A percentile compares a stretch with the other conserved stretches of the same genome.
phyloP scores from a whole-genome alignment of 805 yeast genomes.

The Ogataea trehaloabstinens region DNA sequence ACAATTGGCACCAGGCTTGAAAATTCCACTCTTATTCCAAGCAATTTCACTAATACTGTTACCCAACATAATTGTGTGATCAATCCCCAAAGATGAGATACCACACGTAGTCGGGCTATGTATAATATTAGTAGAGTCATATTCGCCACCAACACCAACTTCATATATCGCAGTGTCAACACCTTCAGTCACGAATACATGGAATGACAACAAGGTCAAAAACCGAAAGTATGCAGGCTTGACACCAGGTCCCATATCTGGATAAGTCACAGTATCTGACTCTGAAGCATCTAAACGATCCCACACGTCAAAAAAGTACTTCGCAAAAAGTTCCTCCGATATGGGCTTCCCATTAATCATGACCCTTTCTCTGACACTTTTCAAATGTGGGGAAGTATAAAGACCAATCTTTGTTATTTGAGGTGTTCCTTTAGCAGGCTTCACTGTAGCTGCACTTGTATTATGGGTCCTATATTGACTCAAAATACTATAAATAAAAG shows the following conservation, averaged over 20 bases:
- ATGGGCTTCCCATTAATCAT: constrained; percentile 85
- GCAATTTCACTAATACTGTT: constrained; percentile 85
- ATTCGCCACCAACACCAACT: constrained; percentile 98
- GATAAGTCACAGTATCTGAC: constrained; percentile 59
- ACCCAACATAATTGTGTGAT: constrained; percentile 86
- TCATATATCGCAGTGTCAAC: constrained; percentile 95
- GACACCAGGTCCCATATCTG: constrained; percentile 67
- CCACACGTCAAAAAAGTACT: constrained; percentile 94
- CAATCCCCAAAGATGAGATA: constrained; percentile 83
- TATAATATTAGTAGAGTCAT: constrained; percentile 91
- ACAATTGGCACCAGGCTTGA: constrained; percentile 67
- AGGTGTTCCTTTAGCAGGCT: constrained; percentile 10
- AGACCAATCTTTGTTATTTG: constrained; percentile 69
- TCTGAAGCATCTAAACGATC: constrained; percentile 57
- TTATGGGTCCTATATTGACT: constrained; percentile 48
- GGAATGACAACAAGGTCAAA: constrained; percentile 85
- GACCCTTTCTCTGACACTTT: constrained; percentile 88
- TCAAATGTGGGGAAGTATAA: constrained; percentile 95
- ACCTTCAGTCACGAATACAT: constrained; percentile 81
- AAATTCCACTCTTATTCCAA: constrained; percentile 95
- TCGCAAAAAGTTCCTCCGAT: constrained; percentile 73
- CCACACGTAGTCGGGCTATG: constrained; percentile 81
- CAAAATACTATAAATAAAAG: constrained; percentile 82
- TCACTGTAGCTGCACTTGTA: not conserved
- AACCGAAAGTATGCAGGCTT: constrained; percentile 94